Conservation (phyloP, 306 rosid species). For the Prunus kanzakura region DNA sequence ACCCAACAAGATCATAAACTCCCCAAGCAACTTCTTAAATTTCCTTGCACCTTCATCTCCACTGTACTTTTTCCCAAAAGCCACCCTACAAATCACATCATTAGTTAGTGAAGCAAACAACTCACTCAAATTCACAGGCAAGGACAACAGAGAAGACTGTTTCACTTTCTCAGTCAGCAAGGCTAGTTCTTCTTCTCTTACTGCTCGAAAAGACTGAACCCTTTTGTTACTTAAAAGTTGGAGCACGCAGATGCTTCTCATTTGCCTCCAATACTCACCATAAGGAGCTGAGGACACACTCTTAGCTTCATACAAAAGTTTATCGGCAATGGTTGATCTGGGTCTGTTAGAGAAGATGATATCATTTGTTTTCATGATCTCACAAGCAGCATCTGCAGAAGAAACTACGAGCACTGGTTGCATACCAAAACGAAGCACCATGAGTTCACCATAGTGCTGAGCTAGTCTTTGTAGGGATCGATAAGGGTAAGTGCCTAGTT, state of each 20-base stretch:
- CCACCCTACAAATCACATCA: constrained; percentile 43
- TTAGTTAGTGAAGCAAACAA: constrained; percentile 19
- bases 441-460: constrained; percentile 21
- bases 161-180: constrained; percentile 23
- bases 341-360: constrained; percentile 27
- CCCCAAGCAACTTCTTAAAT: constrained; percentile 27
- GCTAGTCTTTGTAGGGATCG: constrained; percentile 16
- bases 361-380: constrained; percentile 39
- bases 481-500: constrained; percentile 23
- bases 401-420: constrained; percentile 25
- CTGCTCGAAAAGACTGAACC: constrained; percentile 21
- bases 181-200: constrained; percentile 31
- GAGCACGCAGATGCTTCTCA: constrained; percentile 21
- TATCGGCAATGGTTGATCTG: neutral
- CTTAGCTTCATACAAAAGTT: constrained; percentile 14
- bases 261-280: constrained; percentile 47
- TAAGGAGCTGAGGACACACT: constrained; percentile 22
- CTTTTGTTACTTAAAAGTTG: constrained; percentile 36
- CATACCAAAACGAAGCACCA: constrained; percentile 31
- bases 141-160: neutral
- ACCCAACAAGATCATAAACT: constrained; percentile 37
- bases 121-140: constrained; percentile 38
- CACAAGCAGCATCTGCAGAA: constrained; percentile 20
- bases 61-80: constrained; percentile 51
- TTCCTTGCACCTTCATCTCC: constrained; percentile 21